A percentile compares a stretch with the other conserved stretches of the same genome.
Evolutionary conservation across 768 basidiomycete genomes (phyloP).

Genomic region (Podaxis sp.): DNA sequence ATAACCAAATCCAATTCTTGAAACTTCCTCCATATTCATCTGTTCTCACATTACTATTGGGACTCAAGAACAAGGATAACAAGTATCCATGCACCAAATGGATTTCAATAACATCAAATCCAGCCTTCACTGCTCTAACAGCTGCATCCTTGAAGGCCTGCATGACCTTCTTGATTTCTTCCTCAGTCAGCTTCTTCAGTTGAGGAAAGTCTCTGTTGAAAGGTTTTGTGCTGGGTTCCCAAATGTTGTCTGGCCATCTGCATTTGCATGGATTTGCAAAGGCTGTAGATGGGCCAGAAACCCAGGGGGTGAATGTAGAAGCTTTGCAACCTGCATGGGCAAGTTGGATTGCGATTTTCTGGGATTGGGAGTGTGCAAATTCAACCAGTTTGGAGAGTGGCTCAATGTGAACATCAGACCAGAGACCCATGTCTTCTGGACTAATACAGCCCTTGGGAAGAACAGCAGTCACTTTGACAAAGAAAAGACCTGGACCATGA

Average conservation of each 20-base stretch:
- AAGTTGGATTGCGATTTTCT: conserved; percentile 71
- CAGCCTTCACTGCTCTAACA: conserved; percentile 50
- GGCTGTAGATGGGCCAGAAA: conserved; percentile 19
- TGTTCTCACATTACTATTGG: conserved; percentile 54
- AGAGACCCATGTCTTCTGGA: conserved; percentile 60
- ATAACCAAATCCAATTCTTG: conserved; percentile 62
- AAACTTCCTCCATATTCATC: conserved; percentile 71
- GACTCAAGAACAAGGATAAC: conserved; percentile 53
- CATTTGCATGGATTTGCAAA: conserved; percentile 31
- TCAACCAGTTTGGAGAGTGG: conserved; percentile 45
- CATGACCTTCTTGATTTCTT: conserved; percentile 54
- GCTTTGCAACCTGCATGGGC: conserved; percentile 79
- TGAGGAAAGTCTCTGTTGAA: conserved; percentile 37
- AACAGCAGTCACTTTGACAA: conserved; percentile 68
- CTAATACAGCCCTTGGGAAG: conserved; percentile 58
- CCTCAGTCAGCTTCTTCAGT: conserved; percentile 53
- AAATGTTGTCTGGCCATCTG: conserved; percentile 54
- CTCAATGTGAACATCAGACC: conserved; percentile 54
- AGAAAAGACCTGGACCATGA: conserved; percentile 51
- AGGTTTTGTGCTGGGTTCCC: conserved; percentile 51
- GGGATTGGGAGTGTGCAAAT: conserved; percentile 68
- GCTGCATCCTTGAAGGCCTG: conserved; percentile 50
- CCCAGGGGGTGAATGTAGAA: conserved; percentile 59
- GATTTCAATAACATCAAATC: conserved; percentile 59
- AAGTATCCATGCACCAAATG: conserved; percentile 66